Evolutionary conservation across 257 asterid genomes (phyloP), one percentile per base, ranked within the genome.

Genomic region (Paraleonurus japonicus): DNA sequence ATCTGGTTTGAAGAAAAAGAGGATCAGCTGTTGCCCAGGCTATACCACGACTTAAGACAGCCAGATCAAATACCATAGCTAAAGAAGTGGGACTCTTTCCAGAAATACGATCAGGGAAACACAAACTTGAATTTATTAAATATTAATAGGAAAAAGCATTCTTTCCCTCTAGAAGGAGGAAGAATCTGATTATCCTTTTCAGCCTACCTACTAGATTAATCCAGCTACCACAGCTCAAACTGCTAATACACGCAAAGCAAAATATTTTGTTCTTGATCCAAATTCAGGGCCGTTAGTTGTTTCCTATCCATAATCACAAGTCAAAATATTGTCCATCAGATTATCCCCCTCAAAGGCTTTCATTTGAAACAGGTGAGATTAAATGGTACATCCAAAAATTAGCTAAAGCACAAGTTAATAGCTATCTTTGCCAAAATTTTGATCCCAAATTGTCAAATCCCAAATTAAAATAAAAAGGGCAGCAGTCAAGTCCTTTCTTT

Each of bases 1-100:
- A 90, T 57, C 98, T 95, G 92, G 67, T 65, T 50, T 35, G 48
- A 53, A 70, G 35, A 64, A 50, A 69, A 71, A 28, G 15, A 61
- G 60, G 57, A 83, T 80, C 76, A 87, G 83, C 51, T 57, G 30
- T 67, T 43, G 24, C 58, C 23, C 32, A 30, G 39, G 35, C 45
- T 50, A 47, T 61, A 17, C 13, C 19, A 61, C 20, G 15, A 61
- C 53, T 47, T 17, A 61, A 19, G 61, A 61, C 43, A 15, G 16
- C 16, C 59, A n/a, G 20, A 71, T 71, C 48, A 75, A 48, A 27
- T n/a, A 48, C 5, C 20, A 79, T 54, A 24, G 28, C 76, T 30
- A 27, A 47, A 28, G 20, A 51, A 65, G 17, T 19, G 15, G 11
- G 41, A 73, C 55, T 30, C 16, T 16, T 17, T 37, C 72, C 39